Evolutionary conservation across 2,329 filamentous ascomycete species (phyloP).

Genomic region (Xylaria sp.): DNA sequence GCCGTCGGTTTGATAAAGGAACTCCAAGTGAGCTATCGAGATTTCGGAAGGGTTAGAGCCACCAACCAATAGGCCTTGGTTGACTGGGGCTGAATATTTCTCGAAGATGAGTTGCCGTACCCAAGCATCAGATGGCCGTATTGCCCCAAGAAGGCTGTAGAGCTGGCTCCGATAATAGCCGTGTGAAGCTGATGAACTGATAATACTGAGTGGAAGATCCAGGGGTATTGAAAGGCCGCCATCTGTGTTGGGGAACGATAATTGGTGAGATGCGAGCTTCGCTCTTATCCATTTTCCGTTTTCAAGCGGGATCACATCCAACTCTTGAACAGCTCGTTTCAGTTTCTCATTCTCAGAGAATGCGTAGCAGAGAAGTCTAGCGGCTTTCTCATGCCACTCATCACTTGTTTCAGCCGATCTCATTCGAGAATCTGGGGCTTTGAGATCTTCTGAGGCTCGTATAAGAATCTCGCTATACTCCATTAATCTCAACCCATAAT

Average conservation of each 20-base stretch:
- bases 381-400: constrained; percentile 38
- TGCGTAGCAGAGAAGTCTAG: constrained; percentile 33
- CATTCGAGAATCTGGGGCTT: constrained; percentile 22
- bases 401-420: constrained; percentile 34
- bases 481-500: constrained; percentile 10
- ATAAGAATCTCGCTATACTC: background rate
- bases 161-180: background rate
- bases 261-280: background rate
- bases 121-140: background rate
- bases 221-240: constrained; percentile 23
- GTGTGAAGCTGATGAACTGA: background rate
- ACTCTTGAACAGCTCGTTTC: background rate
- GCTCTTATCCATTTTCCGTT: constrained; percentile 37
- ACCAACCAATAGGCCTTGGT: background rate
- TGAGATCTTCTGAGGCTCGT: constrained; percentile 27
- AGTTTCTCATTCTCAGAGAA: constrained; percentile 4
- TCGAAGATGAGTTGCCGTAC: constrained; percentile 16
- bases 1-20: constrained; percentile 9
- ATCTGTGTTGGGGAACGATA: constrained; percentile 31
- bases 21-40: constrained; percentile 9
- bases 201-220: background rate
- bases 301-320: constrained; percentile 39
- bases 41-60: background rate
- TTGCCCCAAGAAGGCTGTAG: constrained; percentile 12
- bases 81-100: constrained; percentile 3